Evolutionary conservation across 1,284 basidiomycete genomes (phyloP).

Genomic region (Ceratobasidium sp.): DNA sequence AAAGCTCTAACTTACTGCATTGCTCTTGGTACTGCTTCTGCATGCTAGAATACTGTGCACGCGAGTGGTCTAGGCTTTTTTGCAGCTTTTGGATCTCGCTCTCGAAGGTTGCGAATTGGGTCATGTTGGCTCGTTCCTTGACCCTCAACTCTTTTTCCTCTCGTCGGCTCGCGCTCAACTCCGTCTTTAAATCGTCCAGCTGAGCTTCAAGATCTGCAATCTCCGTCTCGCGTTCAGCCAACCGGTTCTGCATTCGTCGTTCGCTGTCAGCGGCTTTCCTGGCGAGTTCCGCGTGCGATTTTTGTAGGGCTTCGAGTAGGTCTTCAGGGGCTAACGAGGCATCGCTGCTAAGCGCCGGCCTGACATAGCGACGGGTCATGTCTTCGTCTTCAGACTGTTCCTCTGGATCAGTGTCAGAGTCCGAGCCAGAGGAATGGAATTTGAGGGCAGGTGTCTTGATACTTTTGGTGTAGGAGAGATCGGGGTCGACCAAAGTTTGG

Average conservation of each 20-base stretch:
- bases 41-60: constrained; percentile 76
- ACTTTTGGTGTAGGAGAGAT: constrained; percentile 14
- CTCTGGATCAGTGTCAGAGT: constrained; percentile 52
- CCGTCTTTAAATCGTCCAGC: constrained; percentile 79
- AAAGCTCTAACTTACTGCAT: constrained; percentile 67
- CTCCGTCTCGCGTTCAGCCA: constrained; percentile 80
- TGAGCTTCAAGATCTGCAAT: constrained; percentile 79
- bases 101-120: constrained; percentile 66
- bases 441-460: constrained; percentile 33
- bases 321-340: constrained; percentile 69
- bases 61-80: constrained; percentile 76
- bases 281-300: constrained; percentile 77
- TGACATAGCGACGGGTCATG: constrained; percentile 60
- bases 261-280: constrained; percentile 81
- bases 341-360: constrained; percentile 67
- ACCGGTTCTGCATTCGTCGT: constrained; percentile 71
- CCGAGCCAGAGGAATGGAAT: constrained; percentile 47
- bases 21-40: constrained; percentile 90
- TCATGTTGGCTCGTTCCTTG: constrained; percentile 70
- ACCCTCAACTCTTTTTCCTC: constrained; percentile 89
- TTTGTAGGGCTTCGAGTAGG: constrained; percentile 74
- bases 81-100: constrained; percentile 81
- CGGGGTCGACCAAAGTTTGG: constrained; percentile 32
- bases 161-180: constrained; percentile 80
- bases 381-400: constrained; percentile 53